phyloP scores from a whole-genome alignment of 805 yeast genomes.

The Schizosaccharomyces osmophilus region DNA sequence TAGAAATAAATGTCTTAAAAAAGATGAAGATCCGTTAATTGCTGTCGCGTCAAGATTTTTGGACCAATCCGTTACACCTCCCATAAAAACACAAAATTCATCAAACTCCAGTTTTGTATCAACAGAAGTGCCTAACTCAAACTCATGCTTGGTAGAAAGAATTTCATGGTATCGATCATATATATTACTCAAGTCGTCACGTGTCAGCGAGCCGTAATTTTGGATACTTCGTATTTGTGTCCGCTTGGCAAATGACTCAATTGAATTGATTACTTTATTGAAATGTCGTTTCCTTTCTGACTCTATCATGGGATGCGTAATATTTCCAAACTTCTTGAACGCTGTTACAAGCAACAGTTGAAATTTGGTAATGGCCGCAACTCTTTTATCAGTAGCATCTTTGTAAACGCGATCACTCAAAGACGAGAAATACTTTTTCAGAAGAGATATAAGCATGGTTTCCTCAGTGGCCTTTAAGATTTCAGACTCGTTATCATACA shows the following conservation, averaged over 20 bases:
- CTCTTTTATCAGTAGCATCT: slow-evolving; percentile 35
- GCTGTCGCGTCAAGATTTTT: slow-evolving; percentile 36
- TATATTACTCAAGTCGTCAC: slow-evolving; percentile 37
- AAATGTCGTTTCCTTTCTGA: slow-evolving; percentile 48
- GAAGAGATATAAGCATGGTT: slow-evolving; percentile 65
- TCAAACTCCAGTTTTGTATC: slow-evolving; percentile 49
- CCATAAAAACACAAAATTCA: slow-evolving; percentile 48
- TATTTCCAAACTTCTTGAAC: slow-evolving; percentile 63
- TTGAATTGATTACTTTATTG: slow-evolving; percentile 57
- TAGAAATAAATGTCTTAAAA: slow-evolving; percentile 37
- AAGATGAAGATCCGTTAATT: slow-evolving; percentile 59
- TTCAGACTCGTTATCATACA: slow-evolving; percentile 69
- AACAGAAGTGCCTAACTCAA: slow-evolving; percentile 21
- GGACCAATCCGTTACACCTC: slow-evolving; percentile 59
- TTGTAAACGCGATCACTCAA: slow-evolving; percentile 57
- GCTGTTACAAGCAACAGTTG: slow-evolving; percentile 81
- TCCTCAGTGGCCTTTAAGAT: slow-evolving; percentile 65
- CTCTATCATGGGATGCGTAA: slow-evolving; percentile 49
- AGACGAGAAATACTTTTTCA: slow-evolving; percentile 57
- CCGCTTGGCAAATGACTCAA: slow-evolving; percentile 73
- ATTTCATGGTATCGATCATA: slow-evolving; percentile 50
- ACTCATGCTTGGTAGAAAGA: slow-evolving; percentile 18
- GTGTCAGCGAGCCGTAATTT: slow-evolving; percentile 34
- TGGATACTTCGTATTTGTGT: slow-evolving; percentile 76
- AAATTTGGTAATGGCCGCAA: slow-evolving; percentile 50